Evolutionary conservation across 257 asterid species (phyloP).

Genomic region (Solanum ossicruentum): DNA sequence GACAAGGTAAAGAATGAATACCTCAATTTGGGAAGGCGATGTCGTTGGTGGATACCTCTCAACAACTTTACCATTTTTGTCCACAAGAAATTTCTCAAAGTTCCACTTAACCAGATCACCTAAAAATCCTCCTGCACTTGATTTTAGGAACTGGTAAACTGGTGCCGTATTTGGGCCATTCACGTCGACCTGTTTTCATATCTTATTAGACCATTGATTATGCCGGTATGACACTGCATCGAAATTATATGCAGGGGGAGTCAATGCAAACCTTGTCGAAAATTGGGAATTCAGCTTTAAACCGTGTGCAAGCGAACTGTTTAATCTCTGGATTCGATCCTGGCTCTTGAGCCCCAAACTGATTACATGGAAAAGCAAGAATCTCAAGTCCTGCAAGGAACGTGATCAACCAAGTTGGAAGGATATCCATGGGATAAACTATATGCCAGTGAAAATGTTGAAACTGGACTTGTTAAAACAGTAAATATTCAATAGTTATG

Average conservation of each 20-base stretch:
- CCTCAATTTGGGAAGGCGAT: constrained; percentile 90
- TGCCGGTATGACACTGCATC: not conserved
- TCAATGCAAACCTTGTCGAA: constrained; percentile 60
- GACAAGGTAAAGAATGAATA: not conserved
- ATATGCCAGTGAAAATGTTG: not conserved
- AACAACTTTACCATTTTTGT: constrained; percentile 79
- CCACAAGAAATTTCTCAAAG: constrained; percentile 88
- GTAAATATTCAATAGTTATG: not conserved
- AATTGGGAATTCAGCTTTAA: constrained; percentile 84
- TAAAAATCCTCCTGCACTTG: constrained; percentile 71
- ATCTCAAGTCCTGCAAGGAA: constrained; percentile 64
- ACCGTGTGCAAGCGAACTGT: constrained; percentile 78
- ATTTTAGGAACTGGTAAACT: constrained; percentile 74
- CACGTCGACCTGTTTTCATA: constrained; percentile 65
- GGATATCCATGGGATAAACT: not conserved
- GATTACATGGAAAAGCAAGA: constrained; percentile 92
- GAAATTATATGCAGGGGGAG: not conserved
- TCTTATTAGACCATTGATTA: constrained; percentile 1
- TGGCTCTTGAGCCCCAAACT: constrained; percentile 95
- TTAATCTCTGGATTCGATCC: constrained; percentile 81
- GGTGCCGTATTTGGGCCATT: constrained; percentile 93
- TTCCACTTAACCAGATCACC: constrained; percentile 92
- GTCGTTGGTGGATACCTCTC: constrained; percentile 89
- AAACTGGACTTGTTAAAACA: not conserved
- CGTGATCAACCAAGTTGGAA: not conserved